Evolutionary conservation across 192 early-diverging fungal species (phyloP).

Genomic region (Entomortierella beljakovae): DNA sequence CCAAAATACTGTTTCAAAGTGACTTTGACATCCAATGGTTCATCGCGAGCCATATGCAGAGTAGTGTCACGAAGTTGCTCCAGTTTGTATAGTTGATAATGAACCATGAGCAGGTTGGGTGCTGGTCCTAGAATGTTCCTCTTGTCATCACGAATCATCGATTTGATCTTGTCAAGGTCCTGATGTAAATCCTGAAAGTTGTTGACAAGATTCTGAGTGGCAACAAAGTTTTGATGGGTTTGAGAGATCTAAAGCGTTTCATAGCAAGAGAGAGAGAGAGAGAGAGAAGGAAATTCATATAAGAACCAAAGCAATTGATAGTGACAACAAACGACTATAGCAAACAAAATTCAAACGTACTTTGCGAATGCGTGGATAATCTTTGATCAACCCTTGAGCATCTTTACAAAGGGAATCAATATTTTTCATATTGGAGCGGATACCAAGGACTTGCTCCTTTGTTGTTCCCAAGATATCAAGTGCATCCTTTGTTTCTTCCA

Average conservation of each 20-base stretch:
- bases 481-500: slow-evolving; percentile 91
- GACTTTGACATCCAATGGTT: slow-evolving; percentile 77
- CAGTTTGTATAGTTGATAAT: slow-evolving; percentile 89
- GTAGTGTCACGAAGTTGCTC: slow-evolving; percentile 92
- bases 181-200: slow-evolving; percentile 90
- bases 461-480: slow-evolving; percentile 80
- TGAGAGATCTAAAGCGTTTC: slow-evolving; percentile 79
- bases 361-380: slow-evolving; percentile 93
- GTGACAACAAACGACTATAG: neutral
- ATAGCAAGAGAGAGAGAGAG: neutral
- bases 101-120: slow-evolving; percentile 85
- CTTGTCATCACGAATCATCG: slow-evolving; percentile 76
- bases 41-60: slow-evolving; percentile 75
- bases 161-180: slow-evolving; percentile 77
- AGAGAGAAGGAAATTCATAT: neutral
- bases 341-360: slow-evolving; percentile 51
- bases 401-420: slow-evolving; percentile 91
- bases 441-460: slow-evolving; percentile 68
- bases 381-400: slow-evolving; percentile 86
- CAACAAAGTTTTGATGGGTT: slow-evolving; percentile 95
- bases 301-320: neutral
- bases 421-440: slow-evolving; percentile 80
- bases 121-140: slow-evolving; percentile 74
- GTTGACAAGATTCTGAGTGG: slow-evolving; percentile 86
- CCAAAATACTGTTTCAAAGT: slow-evolving; percentile 91